Evolutionary conservation across 2,329 filamentous ascomycete genomes (phyloP), one percentile per base, ranked within the genome.

Genomic region (Venturia pyrina): DNA sequence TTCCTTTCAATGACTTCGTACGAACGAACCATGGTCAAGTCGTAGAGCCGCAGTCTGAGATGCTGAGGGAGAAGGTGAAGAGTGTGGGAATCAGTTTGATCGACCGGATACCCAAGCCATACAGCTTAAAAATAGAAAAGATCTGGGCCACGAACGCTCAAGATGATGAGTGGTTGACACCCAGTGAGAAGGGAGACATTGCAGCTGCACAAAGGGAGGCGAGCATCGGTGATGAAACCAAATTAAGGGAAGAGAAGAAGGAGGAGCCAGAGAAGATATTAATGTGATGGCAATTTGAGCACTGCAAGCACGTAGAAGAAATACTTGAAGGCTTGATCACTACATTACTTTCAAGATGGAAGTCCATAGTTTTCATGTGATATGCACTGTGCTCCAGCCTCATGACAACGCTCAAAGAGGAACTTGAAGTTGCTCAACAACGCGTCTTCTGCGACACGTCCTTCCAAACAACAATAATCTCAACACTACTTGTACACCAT

Each of bases 1-100:
- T 99, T 69, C 89, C 89, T 68, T 95, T 93, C 84, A 89, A 88
- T 71, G 91, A 96, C 69, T 98, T 99, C 77, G 93, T 99, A 67
- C 84, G 95, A 69, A 99, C 95, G 17, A 98, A 97, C 74, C 86
- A 96, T 73, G 95, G 95, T 7, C 87, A 90, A 71, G 91, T 96
- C 1, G 88, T 97, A 5, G 93, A 98, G 79, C 95, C 95, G 41
- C 93, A 98, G 80, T 88, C 88, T 15, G 92, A 96, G 75, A 88
- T 99, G 77, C 78, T 97, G 74, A 86, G 89, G 68, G 89, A 96
- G 72, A 93, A 91, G 76, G 87, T 99, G 40, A 85, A 87, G 73
- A 96, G 88, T 37, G 81, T 99, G 24, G 95, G 95, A 1, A 87
- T 98, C 66, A 91, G 92, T 5, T 77, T 97, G 72, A 97, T 92